Evolutionary conservation across 345 rosid genomes (phyloP).

Genomic region (Erysimum cheiranthoides): DNA sequence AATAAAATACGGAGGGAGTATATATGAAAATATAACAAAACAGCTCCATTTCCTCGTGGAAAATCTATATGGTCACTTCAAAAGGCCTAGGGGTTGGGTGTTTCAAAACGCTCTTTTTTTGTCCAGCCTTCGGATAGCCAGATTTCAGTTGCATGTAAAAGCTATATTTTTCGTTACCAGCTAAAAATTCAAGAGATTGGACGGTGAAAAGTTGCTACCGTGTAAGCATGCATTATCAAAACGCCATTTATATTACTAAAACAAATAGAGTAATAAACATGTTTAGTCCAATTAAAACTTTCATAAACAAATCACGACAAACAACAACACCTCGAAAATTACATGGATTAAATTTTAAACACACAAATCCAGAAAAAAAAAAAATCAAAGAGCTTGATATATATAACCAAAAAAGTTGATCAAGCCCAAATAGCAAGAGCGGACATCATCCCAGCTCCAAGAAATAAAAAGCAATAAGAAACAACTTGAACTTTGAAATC

Average conservation of each 20-base stretch:
- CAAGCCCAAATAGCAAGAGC: slow-evolving; percentile 83
- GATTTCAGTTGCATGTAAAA: background rate
- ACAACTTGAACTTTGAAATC: slow-evolving; percentile 75
- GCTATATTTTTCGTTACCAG: background rate
- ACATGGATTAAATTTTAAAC: background rate
- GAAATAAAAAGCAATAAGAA: slow-evolving; percentile 75
- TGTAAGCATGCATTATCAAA: background rate
- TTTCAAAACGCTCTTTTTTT: background rate
- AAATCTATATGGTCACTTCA: background rate
- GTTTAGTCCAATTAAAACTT: background rate
- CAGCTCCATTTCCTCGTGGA: background rate
- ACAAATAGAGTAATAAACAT: background rate
- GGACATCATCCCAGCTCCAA: slow-evolving; percentile 95
- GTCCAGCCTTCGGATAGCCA: background rate
- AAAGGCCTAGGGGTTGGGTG: background rate
- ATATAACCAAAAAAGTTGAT: slow-evolving; percentile 4
- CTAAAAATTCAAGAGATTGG: background rate
- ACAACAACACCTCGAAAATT: background rate
- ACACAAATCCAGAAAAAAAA: background rate
- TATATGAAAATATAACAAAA: no score
- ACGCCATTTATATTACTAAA: background rate
- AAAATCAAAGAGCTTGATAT: background rate
- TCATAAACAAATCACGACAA: slow-evolving; percentile 4
- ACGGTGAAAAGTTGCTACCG: background rate
- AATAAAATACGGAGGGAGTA: no score